Percentiles rank a stretch among this genome's conserved stretches.
Evolutionary conservation across 2,329 filamentous ascomycete species (phyloP).

Genomic region (Ophiostoma perfectum): DNA sequence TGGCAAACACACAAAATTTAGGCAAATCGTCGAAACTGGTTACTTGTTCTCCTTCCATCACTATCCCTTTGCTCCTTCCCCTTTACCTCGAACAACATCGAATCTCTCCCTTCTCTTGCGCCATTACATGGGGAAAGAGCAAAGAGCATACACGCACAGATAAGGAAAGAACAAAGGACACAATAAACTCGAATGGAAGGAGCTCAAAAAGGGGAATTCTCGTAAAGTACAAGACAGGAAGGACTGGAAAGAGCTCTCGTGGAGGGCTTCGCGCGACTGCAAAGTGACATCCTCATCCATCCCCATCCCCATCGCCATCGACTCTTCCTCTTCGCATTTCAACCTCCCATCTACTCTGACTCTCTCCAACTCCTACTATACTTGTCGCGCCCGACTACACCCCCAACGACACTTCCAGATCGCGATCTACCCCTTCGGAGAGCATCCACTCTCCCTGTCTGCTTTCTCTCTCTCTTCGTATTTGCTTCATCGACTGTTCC

Average conservation of each 20-base stretch:
- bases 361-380: not conserved
- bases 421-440: constrained; percentile 3
- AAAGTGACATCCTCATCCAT: constrained; percentile 5
- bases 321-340: not conserved
- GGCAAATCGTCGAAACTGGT: not conserved
- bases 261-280: not conserved
- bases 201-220: not conserved
- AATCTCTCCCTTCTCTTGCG: not conserved
- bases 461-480: not conserved
- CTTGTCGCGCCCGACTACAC: not conserved
- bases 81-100: constrained; percentile 9
- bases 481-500: not conserved
- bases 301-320: not conserved
- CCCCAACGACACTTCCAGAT: not conserved
- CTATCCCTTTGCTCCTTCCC: constrained; percentile 2
- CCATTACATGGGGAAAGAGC: constrained; percentile 3
- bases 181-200: constrained; percentile 5
- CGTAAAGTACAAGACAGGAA: not conserved
- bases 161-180: constrained; percentile 11
- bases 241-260: constrained; percentile 8
- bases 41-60: not conserved
- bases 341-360: not conserved
- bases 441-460: not conserved
- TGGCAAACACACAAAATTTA: not conserved
- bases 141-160: constrained; percentile 3